phyloP scores from a whole-genome alignment of 2,329 filamentous ascomycete genomes.

The Tolypocladium inflatum region DNA sequence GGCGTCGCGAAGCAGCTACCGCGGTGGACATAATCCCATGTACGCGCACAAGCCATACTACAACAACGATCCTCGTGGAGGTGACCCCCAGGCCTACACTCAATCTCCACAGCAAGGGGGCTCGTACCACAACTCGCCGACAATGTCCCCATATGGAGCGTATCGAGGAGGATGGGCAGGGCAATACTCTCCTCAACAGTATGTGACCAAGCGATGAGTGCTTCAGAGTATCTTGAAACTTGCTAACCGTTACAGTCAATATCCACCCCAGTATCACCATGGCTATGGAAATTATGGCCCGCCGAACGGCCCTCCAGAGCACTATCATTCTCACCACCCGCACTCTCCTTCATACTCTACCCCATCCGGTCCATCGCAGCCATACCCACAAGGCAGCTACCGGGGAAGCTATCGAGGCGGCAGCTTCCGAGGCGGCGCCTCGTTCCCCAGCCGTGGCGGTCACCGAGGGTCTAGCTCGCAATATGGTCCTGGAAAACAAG shows the following conservation, averaged over 20 bases:
- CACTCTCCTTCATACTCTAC: slow-evolving; percentile 46
- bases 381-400: slow-evolving; percentile 36
- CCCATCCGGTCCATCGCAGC: slow-evolving; percentile 47
- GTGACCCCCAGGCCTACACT: slow-evolving; percentile 26
- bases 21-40: slow-evolving; percentile 29
- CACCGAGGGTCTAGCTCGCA: slow-evolving; percentile 56
- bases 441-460: slow-evolving; percentile 40
- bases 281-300: slow-evolving; percentile 36
- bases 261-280: slow-evolving; percentile 50
- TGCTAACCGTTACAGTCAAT: slow-evolving; percentile 38
- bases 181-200: slow-evolving; percentile 31
- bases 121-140: slow-evolving; percentile 35
- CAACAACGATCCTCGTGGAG: slow-evolving; percentile 17
- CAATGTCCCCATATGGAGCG: slow-evolving; percentile 31
- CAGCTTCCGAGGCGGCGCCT: slow-evolving; percentile 47
- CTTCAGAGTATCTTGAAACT: not conserved
- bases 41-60: slow-evolving; percentile 28
- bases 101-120: slow-evolving; percentile 33
- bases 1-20: slow-evolving; percentile 31
- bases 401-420: slow-evolving; percentile 41
- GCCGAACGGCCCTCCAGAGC: slow-evolving; percentile 41
- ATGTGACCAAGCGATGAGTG: slow-evolving; percentile 11
- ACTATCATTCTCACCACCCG: slow-evolving; percentile 39
- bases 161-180: slow-evolving; percentile 29
- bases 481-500: slow-evolving; percentile 46